Evolutionary conservation across 371 early-diverging fungal genomes (phyloP).

Genomic region (Apophysomyces ossiformis): DNA sequence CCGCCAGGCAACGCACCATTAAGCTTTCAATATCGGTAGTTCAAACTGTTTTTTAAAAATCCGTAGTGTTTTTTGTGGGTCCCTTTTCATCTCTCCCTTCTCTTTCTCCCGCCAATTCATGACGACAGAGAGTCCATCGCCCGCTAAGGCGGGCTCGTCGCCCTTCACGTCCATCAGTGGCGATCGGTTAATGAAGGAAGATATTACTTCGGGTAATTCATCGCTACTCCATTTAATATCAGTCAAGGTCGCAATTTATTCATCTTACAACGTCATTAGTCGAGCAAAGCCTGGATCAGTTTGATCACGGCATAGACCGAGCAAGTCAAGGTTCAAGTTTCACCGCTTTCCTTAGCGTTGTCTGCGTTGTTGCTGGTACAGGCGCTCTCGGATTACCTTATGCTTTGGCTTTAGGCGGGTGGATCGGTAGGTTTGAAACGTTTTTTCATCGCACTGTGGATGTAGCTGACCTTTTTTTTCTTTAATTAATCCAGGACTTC

Average conservation of each 20-base stretch:
- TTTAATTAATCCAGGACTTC: constrained; percentile 27
- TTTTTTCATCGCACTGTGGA: neutral
- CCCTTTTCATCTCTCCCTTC: constrained; percentile 4
- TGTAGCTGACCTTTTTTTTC: neutral
- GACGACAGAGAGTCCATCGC: neutral
- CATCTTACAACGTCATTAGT: neutral
- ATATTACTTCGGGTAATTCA: neutral
- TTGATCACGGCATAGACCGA: constrained; percentile 41
- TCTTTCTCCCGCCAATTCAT: neutral
- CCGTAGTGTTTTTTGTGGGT: constrained; percentile 2
- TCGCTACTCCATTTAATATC: neutral
- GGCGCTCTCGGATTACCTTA: constrained; percentile 84
- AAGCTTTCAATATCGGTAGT: too few species aligned
- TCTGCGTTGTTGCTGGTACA: constrained; percentile 78
- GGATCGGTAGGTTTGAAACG: constrained; percentile 64
- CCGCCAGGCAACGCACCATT: too few species aligned
- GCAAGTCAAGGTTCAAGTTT: constrained; percentile 39
- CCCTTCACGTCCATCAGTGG: neutral
- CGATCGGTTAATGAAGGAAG: constrained; percentile 3
- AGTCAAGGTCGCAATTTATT: neutral
- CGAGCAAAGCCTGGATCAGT: constrained; percentile 8
- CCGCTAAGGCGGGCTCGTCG: neutral
- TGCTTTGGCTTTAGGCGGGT: constrained; percentile 77
- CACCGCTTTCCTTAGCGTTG: constrained; percentile 61
- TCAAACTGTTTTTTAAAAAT: neutral